Conservation (phyloP, 805 yeast genomes). For the Saccharomycopsis guyanensis region DNA sequence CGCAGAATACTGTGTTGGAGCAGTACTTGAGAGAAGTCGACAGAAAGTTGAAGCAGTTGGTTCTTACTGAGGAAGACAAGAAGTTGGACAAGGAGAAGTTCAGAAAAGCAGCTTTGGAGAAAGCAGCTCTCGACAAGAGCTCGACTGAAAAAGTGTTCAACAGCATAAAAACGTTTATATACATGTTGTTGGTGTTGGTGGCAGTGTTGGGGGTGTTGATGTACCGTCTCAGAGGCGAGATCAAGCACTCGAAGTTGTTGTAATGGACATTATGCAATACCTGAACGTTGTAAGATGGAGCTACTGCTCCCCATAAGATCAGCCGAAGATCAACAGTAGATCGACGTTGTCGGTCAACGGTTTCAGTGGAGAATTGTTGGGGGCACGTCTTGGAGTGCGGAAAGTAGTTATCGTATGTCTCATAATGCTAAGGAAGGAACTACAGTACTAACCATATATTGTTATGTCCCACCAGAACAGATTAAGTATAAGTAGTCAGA, state of each 20-base stretch:
- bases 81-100: slow-evolving; percentile 20
- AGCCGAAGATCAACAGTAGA: too few relatives aligned
- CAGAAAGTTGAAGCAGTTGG: slow-evolving; percentile 16
- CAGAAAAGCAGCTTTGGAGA: slow-evolving; percentile 23
- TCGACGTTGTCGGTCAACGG: too few relatives aligned
- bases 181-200: slow-evolving; percentile 24
- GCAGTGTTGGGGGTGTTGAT: slow-evolving; percentile 38
- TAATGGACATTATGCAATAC: slow-evolving; percentile 24
- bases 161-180: slow-evolving; percentile 25
- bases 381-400: too few relatives aligned
- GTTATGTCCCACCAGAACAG: background rate
- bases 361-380: too few relatives aligned
- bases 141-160: slow-evolving; percentile 24
- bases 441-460: too few relatives aligned
- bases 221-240: slow-evolving; percentile 51
- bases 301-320: too few relatives aligned
- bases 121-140: slow-evolving; percentile 22
- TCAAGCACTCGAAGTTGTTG: slow-evolving; percentile 53
- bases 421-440: too few relatives aligned
- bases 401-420: too few relatives aligned
- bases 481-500: background rate
- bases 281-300: too few relatives aligned
- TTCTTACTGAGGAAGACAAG: slow-evolving; percentile 22
- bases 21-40: slow-evolving; percentile 21
- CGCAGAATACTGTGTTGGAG: slow-evolving; percentile 19